A percentile compares a stretch with the other conserved stretches of the same genome.
These are phyloP conservation scores for Talaromyces sp. DNA, from an alignment of 2,329 filamentous ascomycete species.

Conservation along the genomic window DNA sequence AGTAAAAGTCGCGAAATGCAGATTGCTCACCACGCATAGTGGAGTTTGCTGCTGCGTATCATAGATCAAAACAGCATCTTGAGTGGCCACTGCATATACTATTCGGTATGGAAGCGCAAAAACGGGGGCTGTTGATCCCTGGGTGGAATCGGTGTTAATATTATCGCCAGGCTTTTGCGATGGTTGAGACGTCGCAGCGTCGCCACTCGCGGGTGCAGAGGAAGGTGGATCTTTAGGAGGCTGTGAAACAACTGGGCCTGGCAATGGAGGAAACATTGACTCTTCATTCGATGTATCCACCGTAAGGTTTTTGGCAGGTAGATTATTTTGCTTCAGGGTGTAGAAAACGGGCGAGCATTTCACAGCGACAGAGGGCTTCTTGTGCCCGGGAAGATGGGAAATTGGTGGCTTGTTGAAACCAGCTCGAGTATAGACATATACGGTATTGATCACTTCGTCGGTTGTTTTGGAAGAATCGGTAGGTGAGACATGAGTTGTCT, in stretches of 20 bases:
- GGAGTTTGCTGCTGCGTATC: constrained; percentile 97
- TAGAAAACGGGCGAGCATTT: constrained; percentile 92
- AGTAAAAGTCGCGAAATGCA: constrained; percentile 97
- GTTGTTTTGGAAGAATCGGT: constrained; percentile 70
- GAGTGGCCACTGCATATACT: constrained; percentile 94
- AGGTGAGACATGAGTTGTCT: constrained; percentile 70
- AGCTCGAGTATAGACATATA: constrained; percentile 95
- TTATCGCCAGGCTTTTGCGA: constrained; percentile 55
- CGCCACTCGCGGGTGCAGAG: constrained; percentile 46
- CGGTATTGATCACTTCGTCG: constrained; percentile 92
- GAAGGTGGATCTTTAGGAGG: constrained; percentile 78
- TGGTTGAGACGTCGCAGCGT: constrained; percentile 56
- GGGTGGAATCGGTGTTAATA: constrained; percentile 52
- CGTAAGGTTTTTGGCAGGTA: constrained; percentile 82
- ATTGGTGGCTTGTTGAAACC: constrained; percentile 96
- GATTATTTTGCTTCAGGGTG: constrained; percentile 69
- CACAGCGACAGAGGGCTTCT: constrained; percentile 95
- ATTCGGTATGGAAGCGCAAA: constrained; percentile 91
- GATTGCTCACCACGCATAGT: constrained; percentile 90
- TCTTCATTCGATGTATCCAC: constrained; percentile 91
- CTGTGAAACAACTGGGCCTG: constrained; percentile 71
- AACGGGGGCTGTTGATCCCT: constrained; percentile 60
- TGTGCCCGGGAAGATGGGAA: constrained; percentile 92
- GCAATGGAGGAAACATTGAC: constrained; percentile 78
- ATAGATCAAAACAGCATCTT: constrained; percentile 92